Evolutionary conservation across 2,329 filamentous ascomycete species (phyloP).

Genomic region (Nannizziopsis arthrosporioides): DNA sequence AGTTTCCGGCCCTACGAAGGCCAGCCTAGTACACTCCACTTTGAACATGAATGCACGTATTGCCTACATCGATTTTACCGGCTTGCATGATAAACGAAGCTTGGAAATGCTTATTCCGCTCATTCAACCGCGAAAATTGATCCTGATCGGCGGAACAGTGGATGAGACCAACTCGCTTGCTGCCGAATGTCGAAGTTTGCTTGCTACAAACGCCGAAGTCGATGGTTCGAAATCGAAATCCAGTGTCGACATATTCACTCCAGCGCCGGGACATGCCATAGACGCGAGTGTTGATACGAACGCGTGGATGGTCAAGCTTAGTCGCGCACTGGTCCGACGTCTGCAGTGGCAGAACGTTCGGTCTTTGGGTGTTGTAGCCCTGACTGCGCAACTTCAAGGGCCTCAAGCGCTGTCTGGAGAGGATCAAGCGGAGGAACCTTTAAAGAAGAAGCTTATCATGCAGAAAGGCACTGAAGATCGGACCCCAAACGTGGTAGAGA

Average conservation of each 20-base stretch:
- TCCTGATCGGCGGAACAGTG: constrained; percentile 70
- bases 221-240: constrained; percentile 10
- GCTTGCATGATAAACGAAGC: constrained; percentile 84
- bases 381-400: constrained; percentile 61
- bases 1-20: constrained; percentile 59
- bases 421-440: constrained; percentile 23
- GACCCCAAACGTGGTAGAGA: constrained; percentile 18
- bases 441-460: constrained; percentile 43
- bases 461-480: constrained; percentile 36
- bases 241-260: constrained; percentile 65
- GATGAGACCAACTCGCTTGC: constrained; percentile 71
- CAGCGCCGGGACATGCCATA: constrained; percentile 57
- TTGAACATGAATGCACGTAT: constrained; percentile 63
- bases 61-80: constrained; percentile 82
- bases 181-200: constrained; percentile 61
- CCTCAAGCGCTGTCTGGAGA: constrained; percentile 26
- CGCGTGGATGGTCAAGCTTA: constrained; percentile 88
- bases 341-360: constrained; percentile 92
- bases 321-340: constrained; percentile 69
- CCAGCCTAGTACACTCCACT: constrained; percentile 52
- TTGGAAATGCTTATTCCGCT: constrained; percentile 89
- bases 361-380: constrained; percentile 79
- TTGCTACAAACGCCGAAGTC: constrained; percentile 34
- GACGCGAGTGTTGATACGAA: constrained; percentile 96
- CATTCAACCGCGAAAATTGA: constrained; percentile 86